phyloP scores from a whole-genome alignment of 805 yeast genomes.

The Kuraishia molischiana region DNA sequence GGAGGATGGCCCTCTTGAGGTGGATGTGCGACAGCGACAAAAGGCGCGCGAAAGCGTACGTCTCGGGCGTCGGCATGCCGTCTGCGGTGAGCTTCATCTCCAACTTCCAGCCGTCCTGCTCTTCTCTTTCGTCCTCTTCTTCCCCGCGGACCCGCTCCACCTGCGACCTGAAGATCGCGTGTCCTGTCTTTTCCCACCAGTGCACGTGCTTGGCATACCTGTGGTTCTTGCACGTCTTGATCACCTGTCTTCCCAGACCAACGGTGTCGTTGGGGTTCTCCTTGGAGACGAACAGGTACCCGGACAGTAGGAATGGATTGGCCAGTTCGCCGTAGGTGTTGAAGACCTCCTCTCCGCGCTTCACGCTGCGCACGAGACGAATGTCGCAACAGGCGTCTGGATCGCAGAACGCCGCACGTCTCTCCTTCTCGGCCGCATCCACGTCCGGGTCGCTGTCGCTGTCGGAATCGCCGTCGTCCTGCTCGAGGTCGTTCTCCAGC shows the following conservation, averaged over 20 bases:
- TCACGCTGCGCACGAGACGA: slow-evolving; percentile 32
- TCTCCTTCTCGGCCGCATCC: slow-evolving; percentile 16
- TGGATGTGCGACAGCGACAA: slow-evolving; percentile 19
- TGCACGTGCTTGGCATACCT: slow-evolving; percentile 25
- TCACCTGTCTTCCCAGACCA: slow-evolving; percentile 43
- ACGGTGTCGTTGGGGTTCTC: slow-evolving; percentile 48
- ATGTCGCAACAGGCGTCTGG: slow-evolving; percentile 67
- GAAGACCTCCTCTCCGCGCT: slow-evolving; percentile 51
- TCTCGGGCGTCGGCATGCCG: slow-evolving; percentile 36
- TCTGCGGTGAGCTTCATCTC: slow-evolving; percentile 26
- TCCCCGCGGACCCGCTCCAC: slow-evolving; percentile 8
- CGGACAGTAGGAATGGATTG: slow-evolving; percentile 55
- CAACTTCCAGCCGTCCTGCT: slow-evolving; percentile 30
- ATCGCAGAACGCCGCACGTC: slow-evolving; percentile 14
- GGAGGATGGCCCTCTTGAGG: slow-evolving; percentile 13
- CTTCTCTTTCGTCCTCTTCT: slow-evolving; percentile 13
- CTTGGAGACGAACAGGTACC: slow-evolving; percentile 67
- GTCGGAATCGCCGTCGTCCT: slow-evolving; percentile 12
- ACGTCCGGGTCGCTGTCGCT: slow-evolving; percentile 13
- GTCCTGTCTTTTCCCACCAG: slow-evolving; percentile 42
- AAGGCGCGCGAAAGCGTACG: slow-evolving; percentile 30
- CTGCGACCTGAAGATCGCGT: slow-evolving; percentile 18
- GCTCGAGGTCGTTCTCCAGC: slow-evolving; percentile 17
- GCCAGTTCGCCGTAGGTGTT: slow-evolving; percentile 76
- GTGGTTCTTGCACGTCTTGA: slow-evolving; percentile 20